Percentiles rank a stretch among this genome's conserved stretches.
Conservation (phyloP, 2,329 filamentous ascomycete species). For the Pseudocercospora eumusae region DNA sequence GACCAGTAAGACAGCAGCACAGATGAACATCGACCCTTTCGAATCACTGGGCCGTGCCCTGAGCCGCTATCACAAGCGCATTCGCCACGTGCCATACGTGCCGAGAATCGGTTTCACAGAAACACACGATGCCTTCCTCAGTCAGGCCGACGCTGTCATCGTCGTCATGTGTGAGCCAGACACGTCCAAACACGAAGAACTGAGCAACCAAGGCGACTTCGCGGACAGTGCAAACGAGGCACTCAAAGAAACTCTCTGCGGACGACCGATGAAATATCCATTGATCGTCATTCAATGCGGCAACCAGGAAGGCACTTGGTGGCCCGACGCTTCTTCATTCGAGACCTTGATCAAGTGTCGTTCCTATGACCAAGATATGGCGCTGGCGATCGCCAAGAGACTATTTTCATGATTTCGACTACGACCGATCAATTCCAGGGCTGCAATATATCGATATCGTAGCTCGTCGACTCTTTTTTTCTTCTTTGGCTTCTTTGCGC, state of each 20-base stretch:
- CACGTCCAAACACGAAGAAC: slow-evolving; percentile 34
- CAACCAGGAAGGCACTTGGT: slow-evolving; percentile 21
- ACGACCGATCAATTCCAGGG: neutral
- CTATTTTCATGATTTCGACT: slow-evolving; percentile 16
- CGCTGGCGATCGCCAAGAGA: slow-evolving; percentile 26
- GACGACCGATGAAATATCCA: slow-evolving; percentile 14
- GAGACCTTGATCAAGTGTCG: slow-evolving; percentile 25
- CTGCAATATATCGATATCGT: too few relatives aligned
- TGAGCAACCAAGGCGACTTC: slow-evolving; percentile 31
- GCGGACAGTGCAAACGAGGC: slow-evolving; percentile 24
- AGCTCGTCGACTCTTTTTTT: neutral
- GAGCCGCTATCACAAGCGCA: slow-evolving; percentile 58
- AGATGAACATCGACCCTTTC: slow-evolving; percentile 64
- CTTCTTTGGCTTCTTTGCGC: neutral
- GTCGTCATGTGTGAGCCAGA: slow-evolving; percentile 59
- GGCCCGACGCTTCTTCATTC: slow-evolving; percentile 25
- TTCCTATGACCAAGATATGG: slow-evolving; percentile 22
- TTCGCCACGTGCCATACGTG: slow-evolving; percentile 73
- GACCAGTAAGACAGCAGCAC: slow-evolving; percentile 43
- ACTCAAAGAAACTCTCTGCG: slow-evolving; percentile 15
- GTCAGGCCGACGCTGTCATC: slow-evolving; percentile 60
- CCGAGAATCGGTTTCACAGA: slow-evolving; percentile 64
- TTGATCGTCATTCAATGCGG: slow-evolving; percentile 28
- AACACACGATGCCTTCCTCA: slow-evolving; percentile 64
- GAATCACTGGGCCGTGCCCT: slow-evolving; percentile 68